Evolutionary conservation across 352 stramenopile genomes (phyloP).

Genomic region (Phytophthora kernoviae): DNA sequence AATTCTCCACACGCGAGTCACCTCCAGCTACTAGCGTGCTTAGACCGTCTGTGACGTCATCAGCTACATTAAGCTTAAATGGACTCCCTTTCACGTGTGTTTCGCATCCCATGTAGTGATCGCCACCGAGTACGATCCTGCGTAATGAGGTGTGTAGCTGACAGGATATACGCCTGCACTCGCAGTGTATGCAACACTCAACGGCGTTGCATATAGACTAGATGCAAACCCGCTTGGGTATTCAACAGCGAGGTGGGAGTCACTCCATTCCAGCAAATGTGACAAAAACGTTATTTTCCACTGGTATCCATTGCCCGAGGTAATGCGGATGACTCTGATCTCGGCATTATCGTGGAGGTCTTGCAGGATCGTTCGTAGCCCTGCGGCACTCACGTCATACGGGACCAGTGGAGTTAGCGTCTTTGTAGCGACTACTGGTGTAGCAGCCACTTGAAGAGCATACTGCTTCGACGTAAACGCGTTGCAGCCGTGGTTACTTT

Average conservation of each 20-base stretch:
- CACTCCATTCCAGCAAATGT: conserved; percentile 79
- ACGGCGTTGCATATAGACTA: conserved; percentile 50
- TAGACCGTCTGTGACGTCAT: conserved; percentile 70
- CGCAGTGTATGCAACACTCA: conserved; percentile 59
- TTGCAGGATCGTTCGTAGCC: conserved; percentile 68
- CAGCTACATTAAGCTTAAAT: conserved; percentile 81
- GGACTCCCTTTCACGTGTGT: conserved; percentile 89
- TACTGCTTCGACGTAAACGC: conserved; percentile 49
- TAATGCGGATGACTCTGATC: conserved; percentile 49
- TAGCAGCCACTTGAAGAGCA: conserved; percentile 42
- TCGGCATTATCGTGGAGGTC: conserved; percentile 48
- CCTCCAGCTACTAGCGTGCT: conserved; percentile 77
- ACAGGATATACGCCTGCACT: conserved; percentile 90
- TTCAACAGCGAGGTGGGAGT: conserved; percentile 71
- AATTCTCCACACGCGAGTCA: conserved; percentile 74
- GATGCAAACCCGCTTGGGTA: conserved; percentile 49
- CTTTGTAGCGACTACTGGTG: conserved; percentile 15
- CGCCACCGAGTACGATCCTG: conserved; percentile 88
- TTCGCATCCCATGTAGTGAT: conserved; percentile 74
- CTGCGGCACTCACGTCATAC: conserved; percentile 56
- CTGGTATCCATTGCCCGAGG: conserved; percentile 54
- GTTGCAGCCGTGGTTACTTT: conserved; percentile 58
- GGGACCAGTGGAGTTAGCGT: conserved; percentile 69
- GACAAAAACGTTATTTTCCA: conserved; percentile 94
- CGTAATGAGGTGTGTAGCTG: conserved; percentile 90